Percentiles rank a stretch among this genome's conserved stretches.
These are phyloP conservation scores for Herpetospermum pedunculosum DNA, from an alignment of 306 rosid genomes.

Conservation along the genomic window DNA sequence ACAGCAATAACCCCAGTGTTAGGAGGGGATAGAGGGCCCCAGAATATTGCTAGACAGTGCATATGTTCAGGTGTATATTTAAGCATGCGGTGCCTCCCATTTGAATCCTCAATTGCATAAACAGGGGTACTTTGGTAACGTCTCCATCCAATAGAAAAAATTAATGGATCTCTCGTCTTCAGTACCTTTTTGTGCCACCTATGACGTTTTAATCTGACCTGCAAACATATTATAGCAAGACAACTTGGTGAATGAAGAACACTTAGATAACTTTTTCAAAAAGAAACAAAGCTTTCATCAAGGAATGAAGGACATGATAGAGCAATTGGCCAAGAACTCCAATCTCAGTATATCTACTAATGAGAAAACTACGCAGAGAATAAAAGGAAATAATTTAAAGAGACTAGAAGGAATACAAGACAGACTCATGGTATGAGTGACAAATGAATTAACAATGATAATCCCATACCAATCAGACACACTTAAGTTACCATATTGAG, in stretches of 20 bases:
- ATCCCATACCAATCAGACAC: neutral
- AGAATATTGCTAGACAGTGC: conserved; percentile 91
- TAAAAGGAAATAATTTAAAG: neutral
- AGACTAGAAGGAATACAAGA: neutral
- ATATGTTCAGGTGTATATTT: conserved; percentile 92
- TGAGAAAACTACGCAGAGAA: neutral
- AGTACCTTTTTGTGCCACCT: conserved; percentile 90
- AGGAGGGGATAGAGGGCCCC: conserved; percentile 96
- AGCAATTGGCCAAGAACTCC: neutral
- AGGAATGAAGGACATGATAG: neutral
- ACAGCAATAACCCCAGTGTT: conserved; percentile 80
- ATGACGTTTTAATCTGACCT: conserved; percentile 86
- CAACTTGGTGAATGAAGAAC: neutral
- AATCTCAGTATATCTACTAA: neutral
- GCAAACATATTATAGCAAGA: conserved; percentile 13
- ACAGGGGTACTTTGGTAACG: conserved; percentile 89
- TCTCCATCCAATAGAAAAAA: conserved; percentile 93
- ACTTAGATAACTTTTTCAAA: conserved; percentile 5
- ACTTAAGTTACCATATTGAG: neutral
- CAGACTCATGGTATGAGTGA: neutral
- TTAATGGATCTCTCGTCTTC: conserved; percentile 80
- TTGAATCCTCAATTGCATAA: conserved; percentile 73
- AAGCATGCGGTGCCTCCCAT: conserved; percentile 90
- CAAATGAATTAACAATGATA: neutral
- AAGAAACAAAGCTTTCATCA: neutral